These are phyloP conservation scores for Mucor velutinosus DNA, from an alignment of 371 early-diverging fungal species.

Conservation along the genomic window DNA sequence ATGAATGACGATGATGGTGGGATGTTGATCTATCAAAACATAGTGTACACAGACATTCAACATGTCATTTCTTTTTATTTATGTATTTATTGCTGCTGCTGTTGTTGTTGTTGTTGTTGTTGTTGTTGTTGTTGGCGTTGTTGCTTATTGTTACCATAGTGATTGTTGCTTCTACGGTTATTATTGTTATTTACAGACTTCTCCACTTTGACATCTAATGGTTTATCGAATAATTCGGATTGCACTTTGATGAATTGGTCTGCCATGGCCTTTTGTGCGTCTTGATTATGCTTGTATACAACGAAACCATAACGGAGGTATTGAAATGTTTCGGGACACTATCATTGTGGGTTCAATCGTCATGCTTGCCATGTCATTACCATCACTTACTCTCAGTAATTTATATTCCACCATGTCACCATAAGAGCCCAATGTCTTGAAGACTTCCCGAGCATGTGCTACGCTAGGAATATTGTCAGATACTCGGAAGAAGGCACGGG, in stretches of 20 bases:
- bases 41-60: neutral
- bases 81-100: neutral
- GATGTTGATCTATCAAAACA: too few relatives aligned
- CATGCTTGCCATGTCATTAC: conserved; percentile 23
- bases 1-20: too few relatives aligned
- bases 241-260: conserved; percentile 28
- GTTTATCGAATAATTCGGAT: conserved; percentile 24
- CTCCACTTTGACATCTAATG: conserved; percentile 30
- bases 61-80: neutral
- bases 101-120: neutral
- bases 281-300: conserved; percentile 25
- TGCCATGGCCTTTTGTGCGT: conserved; percentile 25
- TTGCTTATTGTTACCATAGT: neutral
- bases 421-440: conserved; percentile 23
- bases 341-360: conserved; percentile 11
- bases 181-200: conserved; percentile 4
- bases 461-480: conserved; percentile 16
- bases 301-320: conserved; percentile 33
- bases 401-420: conserved; percentile 36
- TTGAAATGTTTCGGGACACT: conserved; percentile 35
- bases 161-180: neutral
- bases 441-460: conserved; percentile 28
- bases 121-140: neutral
- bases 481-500: conserved; percentile 24
- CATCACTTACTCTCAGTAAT: conserved; percentile 25